These are phyloP conservation scores for Tetrapisispora phaffii DNA, from an alignment of 805 yeast genomes.

Conservation along the genomic window DNA sequence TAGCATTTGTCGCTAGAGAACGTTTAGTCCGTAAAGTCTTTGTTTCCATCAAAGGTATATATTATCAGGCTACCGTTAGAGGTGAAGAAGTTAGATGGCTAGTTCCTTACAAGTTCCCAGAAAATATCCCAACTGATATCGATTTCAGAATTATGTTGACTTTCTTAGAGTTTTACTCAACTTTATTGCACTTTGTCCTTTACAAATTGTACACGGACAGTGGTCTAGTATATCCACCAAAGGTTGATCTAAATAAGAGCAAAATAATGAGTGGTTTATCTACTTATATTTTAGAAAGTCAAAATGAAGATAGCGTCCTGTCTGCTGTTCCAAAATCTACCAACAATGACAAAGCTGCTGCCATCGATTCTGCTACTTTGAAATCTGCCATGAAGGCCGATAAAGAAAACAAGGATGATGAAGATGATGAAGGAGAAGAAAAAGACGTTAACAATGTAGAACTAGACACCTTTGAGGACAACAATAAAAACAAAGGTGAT, in stretches of 20 bases:
- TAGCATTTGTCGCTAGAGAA: constrained; percentile 84
- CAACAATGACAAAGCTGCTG: constrained; percentile 22
- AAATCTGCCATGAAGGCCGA: constrained; percentile 43
- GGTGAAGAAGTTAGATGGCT: constrained; percentile 96
- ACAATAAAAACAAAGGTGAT: constrained; percentile 56
- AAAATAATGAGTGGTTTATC: constrained; percentile 87
- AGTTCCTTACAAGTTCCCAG: constrained; percentile 94
- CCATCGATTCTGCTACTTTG: constrained; percentile 37
- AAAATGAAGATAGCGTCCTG: constrained; percentile 23
- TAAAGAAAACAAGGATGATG: constrained; percentile 30
- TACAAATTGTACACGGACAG: constrained; percentile 78
- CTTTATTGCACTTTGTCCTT: constrained; percentile 78
- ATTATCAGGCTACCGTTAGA: constrained; percentile 78
- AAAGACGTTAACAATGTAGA: constrained; percentile 38
- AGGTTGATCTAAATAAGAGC: constrained; percentile 57
- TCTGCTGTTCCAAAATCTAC: constrained; percentile 30
- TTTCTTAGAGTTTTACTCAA: constrained; percentile 90
- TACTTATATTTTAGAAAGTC: constrained; percentile 63
- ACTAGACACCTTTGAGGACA: constrained; percentile 65
- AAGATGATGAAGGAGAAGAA: constrained; percentile 27
- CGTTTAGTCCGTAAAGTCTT: constrained; percentile 76
- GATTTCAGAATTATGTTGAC: constrained; percentile 97
- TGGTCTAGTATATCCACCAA: constrained; percentile 86
- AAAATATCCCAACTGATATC: constrained; percentile 84
- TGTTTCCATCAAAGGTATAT: constrained; percentile 94